A percentile compares a stretch with the other conserved stretches of the same genome.
phyloP scores from a whole-genome alignment of 257 asterid genomes.

The Salvia hispanica region DNA sequence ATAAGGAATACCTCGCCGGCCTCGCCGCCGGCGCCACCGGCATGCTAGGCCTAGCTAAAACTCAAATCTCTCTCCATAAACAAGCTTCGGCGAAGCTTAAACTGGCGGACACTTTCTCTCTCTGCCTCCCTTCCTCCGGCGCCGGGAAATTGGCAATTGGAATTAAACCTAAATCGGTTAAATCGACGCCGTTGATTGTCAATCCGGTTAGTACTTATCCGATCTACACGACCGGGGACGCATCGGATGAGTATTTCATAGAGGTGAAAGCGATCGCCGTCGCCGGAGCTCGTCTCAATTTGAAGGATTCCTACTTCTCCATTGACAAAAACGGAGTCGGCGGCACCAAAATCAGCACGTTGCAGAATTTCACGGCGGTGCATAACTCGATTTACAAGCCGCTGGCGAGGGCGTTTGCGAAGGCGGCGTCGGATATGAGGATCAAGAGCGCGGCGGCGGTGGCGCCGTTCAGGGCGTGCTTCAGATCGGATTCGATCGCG shows the following conservation, averaged over 20 bases:
- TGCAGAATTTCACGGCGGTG: slow-evolving; percentile 45
- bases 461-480: slow-evolving; percentile 58
- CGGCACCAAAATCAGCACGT: slow-evolving; percentile 61
- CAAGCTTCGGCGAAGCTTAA: slow-evolving; percentile 33
- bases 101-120: slow-evolving; percentile 35
- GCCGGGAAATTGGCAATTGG: slow-evolving; percentile 42
- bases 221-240: slow-evolving; percentile 27
- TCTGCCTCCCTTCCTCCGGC: slow-evolving; percentile 44
- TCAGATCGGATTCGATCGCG: slow-evolving; percentile 37
- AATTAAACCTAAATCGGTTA: neutral
- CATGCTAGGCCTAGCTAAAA: slow-evolving; percentile 40
- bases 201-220: slow-evolving; percentile 40
- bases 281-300: slow-evolving; percentile 21
- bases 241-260: slow-evolving; percentile 55
- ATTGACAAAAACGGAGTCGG: slow-evolving; percentile 47
- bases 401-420: slow-evolving; percentile 42
- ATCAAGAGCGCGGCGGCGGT: slow-evolving; percentile 47
- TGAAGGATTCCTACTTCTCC: slow-evolving; percentile 42
- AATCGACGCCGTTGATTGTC: slow-evolving; percentile 40
- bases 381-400: slow-evolving; percentile 49
- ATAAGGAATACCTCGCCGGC: slow-evolving; percentile 28
- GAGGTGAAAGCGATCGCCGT: slow-evolving; percentile 46
- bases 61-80: slow-evolving; percentile 35
- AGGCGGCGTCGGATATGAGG: slow-evolving; percentile 37
- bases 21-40: slow-evolving; percentile 41